phyloP scores from a whole-genome alignment of 805 yeast species.

The Zygosaccharomyces lentus region DNA sequence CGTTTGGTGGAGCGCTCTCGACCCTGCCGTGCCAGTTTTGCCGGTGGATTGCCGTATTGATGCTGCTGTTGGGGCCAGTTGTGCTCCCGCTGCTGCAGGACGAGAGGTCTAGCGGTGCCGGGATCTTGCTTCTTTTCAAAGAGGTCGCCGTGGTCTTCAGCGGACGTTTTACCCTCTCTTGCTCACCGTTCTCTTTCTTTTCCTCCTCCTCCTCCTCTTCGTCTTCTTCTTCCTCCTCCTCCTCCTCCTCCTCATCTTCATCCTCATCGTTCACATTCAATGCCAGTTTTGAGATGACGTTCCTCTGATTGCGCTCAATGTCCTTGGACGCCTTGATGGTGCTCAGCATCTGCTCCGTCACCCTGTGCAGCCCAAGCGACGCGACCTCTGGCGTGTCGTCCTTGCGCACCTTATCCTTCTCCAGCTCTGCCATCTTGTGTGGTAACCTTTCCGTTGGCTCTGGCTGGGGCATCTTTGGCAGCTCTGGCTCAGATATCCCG shows the following conservation, averaged over 20 bases:
- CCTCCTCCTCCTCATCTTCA: slow-evolving; percentile 1
- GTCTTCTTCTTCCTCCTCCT: slow-evolving; percentile 7
- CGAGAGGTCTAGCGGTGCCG: slow-evolving; percentile 24
- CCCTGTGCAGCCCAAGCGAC: slow-evolving; percentile 28
- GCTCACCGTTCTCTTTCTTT: slow-evolving; percentile 2
- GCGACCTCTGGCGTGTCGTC: slow-evolving; percentile 7
- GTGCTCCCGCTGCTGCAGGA: slow-evolving; percentile 5
- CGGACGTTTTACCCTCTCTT: slow-evolving; percentile 1
- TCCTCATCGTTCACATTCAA: slow-evolving; percentile 7
- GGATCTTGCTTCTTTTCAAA: slow-evolving; percentile 26
- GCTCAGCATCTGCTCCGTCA: slow-evolving; percentile 25
- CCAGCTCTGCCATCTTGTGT: not conserved
- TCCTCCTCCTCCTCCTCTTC: slow-evolving; percentile 10
- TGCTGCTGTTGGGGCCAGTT: not conserved
- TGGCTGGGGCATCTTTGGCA: not conserved
- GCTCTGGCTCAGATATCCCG: not conserved
- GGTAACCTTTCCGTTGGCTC: slow-evolving; percentile 1
- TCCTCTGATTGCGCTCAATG: slow-evolving; percentile 26
- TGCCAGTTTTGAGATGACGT: slow-evolving; percentile 16
- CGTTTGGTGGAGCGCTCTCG: slow-evolving; percentile 27
- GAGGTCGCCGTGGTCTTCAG: slow-evolving; percentile 14
- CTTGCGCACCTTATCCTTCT: slow-evolving; percentile 1
- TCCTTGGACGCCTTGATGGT: slow-evolving; percentile 25
- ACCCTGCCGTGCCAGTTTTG: not conserved
- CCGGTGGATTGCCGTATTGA: not conserved